Evolutionary conservation across 2,329 filamentous ascomycete species (phyloP), one percentile per base, ranked within the genome.

Genomic region (Pleomassaria siparia): DNA sequence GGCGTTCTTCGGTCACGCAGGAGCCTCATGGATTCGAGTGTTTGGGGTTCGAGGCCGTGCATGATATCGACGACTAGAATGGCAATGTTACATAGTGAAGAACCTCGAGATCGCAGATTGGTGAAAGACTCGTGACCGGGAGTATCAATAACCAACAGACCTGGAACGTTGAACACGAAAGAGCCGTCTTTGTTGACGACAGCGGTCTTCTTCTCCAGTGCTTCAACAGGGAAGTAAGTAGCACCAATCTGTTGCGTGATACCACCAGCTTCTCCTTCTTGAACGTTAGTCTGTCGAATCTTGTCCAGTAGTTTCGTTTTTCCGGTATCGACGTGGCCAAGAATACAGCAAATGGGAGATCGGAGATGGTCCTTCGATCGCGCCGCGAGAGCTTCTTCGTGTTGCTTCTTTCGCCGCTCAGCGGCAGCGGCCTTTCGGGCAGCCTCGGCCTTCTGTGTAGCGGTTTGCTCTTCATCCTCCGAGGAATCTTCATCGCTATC

Each of bases 51-150:
- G 39, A 99, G 83, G 69, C 95, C 95, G 82, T 99, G 94, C 94
- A 99, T 97, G 66, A 99, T 99, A 78, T 99, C 94, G 60, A 99
- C 92, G 33, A 99, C 95, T 58, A 99, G 79, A 70, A 99, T 99
- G 63, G 94, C 94, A 75, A 99, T 99, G 79, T 99, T 99, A 75
- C 95, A 99, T 49, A 99, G 88, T 12, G 91, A 97, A 32, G 94
- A 97, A 76, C 94, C 94, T 76, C 95, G 86, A 59, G 92, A 96
- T 66, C 95, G 88, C 57, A 99, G 77, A 76, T 99, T 99, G 55
- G 92, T 96, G 84, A 99, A 99, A 66, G 94, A 99, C 84, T 99
- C 94, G 91, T 99, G 94, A 77, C 94, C 94, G 65, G 94, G 95
- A 0, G 94, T 99, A 75, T 99, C 94, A 66, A 99, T 99, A 66